phyloP scores from a whole-genome alignment of 148 eudicot species.

The Tetragonia tetragonoides region DNA sequence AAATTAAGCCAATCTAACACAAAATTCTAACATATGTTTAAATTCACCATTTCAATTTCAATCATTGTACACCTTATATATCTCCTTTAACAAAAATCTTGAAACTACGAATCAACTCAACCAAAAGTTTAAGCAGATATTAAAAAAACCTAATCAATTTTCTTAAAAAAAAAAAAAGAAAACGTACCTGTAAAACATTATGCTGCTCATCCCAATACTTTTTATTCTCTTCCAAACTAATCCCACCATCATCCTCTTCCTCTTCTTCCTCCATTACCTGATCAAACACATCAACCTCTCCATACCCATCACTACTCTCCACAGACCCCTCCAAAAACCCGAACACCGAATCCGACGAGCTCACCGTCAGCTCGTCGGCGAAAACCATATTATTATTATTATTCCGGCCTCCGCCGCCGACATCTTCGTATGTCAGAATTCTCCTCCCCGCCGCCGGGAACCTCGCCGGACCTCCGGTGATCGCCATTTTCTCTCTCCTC shows the following conservation, averaged over 20 bases:
- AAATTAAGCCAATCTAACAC: too few relatives aligned
- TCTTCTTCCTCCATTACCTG: constrained; percentile 16
- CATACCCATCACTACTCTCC: constrained; percentile 31
- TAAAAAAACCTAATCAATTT: too few relatives aligned
- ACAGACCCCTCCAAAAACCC: constrained; percentile 46
- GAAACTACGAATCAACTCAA: too few relatives aligned
- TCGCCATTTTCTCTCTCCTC: constrained; percentile 16
- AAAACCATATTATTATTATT: not conserved
- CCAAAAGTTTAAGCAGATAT: too few relatives aligned
- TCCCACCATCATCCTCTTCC: constrained; percentile 31
- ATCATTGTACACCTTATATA: too few relatives aligned
- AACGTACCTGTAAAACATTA: constrained; percentile 37
- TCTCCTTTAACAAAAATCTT: too few relatives aligned
- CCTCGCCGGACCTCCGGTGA: constrained; percentile 34
- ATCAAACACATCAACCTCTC: constrained; percentile 18
- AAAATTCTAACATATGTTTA: too few relatives aligned
- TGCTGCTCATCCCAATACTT: constrained; percentile 52
- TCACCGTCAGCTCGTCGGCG: constrained; percentile 36
- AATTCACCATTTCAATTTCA: too few relatives aligned
- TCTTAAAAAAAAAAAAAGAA: not conserved
- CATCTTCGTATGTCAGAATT: constrained; percentile 25
- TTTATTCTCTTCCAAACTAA: constrained; percentile 36
- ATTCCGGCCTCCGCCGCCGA: constrained; percentile 18
- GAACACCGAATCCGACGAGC: constrained; percentile 53
- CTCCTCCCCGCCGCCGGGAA: constrained; percentile 29